Evolutionary conservation across 148 eudicot species (phyloP).

Genomic region (Cornus controversa): DNA sequence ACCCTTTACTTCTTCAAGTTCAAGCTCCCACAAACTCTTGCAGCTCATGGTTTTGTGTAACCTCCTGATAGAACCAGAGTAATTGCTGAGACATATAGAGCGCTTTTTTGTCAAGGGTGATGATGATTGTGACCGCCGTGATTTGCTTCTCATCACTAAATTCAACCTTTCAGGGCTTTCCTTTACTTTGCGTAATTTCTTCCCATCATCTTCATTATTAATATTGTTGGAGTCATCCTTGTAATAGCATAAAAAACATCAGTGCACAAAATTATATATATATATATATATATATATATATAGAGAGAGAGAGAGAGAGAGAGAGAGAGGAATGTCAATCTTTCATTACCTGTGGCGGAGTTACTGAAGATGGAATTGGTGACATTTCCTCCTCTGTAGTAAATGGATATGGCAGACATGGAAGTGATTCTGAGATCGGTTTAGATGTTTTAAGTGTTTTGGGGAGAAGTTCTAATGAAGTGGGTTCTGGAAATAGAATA

Average conservation of each 20-base stretch:
- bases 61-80: not conserved
- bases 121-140: not conserved
- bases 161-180: not conserved
- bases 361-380: not conserved
- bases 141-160: not conserved
- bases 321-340: not conserved
- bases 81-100: not conserved
- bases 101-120: not conserved
- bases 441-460: not conserved
- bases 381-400: not conserved
- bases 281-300: no score
- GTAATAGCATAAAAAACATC: not conserved
- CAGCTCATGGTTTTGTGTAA: not conserved
- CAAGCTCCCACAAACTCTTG: not conserved
- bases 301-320: no score
- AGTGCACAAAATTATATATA: not conserved
- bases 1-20: not conserved
- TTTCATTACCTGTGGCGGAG: not conserved
- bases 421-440: slow-evolving; percentile 7
- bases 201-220: not conserved
- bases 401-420: not conserved
- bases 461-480: not conserved
- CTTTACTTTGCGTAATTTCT: no score
- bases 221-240: not conserved
- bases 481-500: slow-evolving; percentile 30